Evolutionary conservation across 2,329 filamentous ascomycete species (phyloP).

Genomic region (Penicillium hesseltinei): DNA sequence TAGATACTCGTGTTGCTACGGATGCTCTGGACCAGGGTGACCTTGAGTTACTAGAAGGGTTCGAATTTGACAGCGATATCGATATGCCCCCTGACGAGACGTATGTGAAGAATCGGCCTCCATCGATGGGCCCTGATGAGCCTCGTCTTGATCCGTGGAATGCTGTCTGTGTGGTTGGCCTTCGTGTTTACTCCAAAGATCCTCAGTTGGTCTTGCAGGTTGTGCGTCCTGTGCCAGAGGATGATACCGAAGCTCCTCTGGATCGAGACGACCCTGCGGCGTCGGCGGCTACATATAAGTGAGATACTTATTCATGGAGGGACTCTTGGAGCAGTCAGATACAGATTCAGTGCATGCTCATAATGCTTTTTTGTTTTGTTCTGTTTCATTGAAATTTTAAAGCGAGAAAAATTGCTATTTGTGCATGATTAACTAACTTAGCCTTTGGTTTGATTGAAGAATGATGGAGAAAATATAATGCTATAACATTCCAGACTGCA

Average conservation of each 20-base stretch:
- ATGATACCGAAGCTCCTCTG: slow-evolving; percentile 41
- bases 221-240: slow-evolving; percentile 44
- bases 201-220: slow-evolving; percentile 52
- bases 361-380: background rate
- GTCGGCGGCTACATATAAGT: slow-evolving; percentile 26
- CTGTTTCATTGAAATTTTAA: background rate
- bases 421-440: background rate
- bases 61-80: slow-evolving; percentile 45
- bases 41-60: slow-evolving; percentile 38
- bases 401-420: background rate
- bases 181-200: slow-evolving; percentile 58
- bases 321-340: slow-evolving; percentile 14
- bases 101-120: slow-evolving; percentile 7
- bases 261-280: slow-evolving; percentile 45
- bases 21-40: slow-evolving; percentile 29
- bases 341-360: background rate
- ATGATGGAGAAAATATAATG: background rate
- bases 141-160: slow-evolving; percentile 53
- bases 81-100: slow-evolving; percentile 39
- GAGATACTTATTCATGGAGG: slow-evolving; percentile 18
- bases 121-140: slow-evolving; percentile 1
- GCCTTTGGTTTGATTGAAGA: background rate
- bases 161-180: slow-evolving; percentile 59
- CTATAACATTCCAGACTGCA: too few species aligned
- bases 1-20: slow-evolving; percentile 27